Evolutionary conservation across 352 stramenopile genomes (phyloP), one percentile per base, ranked within the genome.

Genomic region (Globisporangium apiculatum): DNA sequence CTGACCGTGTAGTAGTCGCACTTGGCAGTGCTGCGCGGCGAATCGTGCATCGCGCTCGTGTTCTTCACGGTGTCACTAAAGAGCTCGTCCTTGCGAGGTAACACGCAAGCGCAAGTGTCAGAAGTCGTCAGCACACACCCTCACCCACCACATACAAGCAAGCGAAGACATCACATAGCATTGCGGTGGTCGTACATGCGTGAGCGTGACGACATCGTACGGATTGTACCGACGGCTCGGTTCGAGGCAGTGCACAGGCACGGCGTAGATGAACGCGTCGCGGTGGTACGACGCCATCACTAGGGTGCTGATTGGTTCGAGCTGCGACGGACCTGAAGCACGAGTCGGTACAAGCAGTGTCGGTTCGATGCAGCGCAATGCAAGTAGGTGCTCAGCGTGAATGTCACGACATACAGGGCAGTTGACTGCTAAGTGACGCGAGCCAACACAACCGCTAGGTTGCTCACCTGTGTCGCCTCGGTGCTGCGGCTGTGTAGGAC

Each of bases 1-100:
- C 76, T 88, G 43, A 89, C 69, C 0, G 80, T 89, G 70, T 91
- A 91, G 61, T 80, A 91, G 52, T 89, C 82, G 53, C 56, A 87
- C 18, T 65, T 62, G 14, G 70, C 70, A 10, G 70, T 51, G 31
- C 68, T 45, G 31, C 60, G 51, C 64, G 80, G 55, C 37, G 8
- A 43, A 17, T 17, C 69, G 61, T 14, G 38, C 8, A 17, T 11
- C 15, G n/a, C 36, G 15, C 15, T 35, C 24, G 24, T 31, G 24
- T 2, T 31, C 24, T 31, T 31, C 24, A 31, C 24, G 24, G 24
- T 31, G 24, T 31, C 24, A 2, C 2, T 35, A 40, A 37, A 41
- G 42, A 46, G 42, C 40, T 35, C 43, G 47, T 43, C 12, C 17
- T 53, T 31, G 24, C 24, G 24, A 31, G 24, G 24, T 2, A 2